Evolutionary conservation across 2,329 filamentous ascomycete genomes (phyloP), one percentile per base, ranked within the genome.

Genomic region (Capronia americana): DNA sequence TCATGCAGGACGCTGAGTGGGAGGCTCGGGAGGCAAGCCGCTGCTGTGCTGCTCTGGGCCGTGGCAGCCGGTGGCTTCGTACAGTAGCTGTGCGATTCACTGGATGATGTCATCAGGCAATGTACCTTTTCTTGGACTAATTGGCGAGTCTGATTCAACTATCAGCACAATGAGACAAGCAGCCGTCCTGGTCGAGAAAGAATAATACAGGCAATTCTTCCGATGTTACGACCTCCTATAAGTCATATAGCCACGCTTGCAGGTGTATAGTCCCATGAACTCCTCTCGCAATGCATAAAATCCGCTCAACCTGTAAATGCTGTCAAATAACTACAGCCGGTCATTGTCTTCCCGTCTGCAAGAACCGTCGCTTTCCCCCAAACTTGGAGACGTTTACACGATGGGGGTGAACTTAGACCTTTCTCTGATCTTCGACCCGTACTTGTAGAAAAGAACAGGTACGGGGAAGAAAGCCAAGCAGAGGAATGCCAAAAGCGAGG

Each of bases 361-460:
- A 10, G 4, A 41, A n/a, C 38, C 20, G 12, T 28, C 26, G 20
- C 48, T 14, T 26, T 53, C 48, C 4, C 3, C 23, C 48, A 24
- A 53, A 24, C 4, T 17, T 53, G 11, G 8, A 26, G 17, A 14
- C 6, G 5, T 23, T 55, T 12, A 55, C 12, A 8, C 17, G 14
- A 8, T 32, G 3, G 75, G 75, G 26, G 67, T 72, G 64, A 75
- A 84, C 67, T 77, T 77, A 73, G 80, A 83, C 74, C 74, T 79
- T 11, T 66, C 74, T 69, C 83, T 77, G 72, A 85, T 76, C 65
- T 62, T 75, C 57, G 78, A 77, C 0, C 83, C 83, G 72, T 79
- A 84, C 44, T 75, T 75, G 75, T 80, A 84, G 69, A 85, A 77
- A 67, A 85, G 63, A 17, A 84, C 75, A 2, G 83, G 83, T 55